Evolutionary conservation across 2,329 filamentous ascomycete species (phyloP), one percentile per base, ranked within the genome.

Genomic region (Calonectria hongkongensis): DNA sequence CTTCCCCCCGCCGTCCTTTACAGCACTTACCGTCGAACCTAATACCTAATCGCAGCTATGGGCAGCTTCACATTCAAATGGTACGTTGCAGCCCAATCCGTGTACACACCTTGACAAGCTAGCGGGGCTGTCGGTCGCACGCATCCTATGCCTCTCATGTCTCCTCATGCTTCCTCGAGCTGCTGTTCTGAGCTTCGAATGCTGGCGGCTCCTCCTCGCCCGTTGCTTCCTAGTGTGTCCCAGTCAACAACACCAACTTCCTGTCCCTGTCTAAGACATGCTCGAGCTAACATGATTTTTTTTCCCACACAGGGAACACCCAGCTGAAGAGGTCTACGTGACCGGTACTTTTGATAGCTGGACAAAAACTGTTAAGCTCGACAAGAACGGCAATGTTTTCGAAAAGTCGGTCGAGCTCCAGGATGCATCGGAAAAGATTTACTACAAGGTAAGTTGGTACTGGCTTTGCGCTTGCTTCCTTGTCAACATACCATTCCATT

Each of bases 271-370:
- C 75, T 78, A 51, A 79, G 79, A 81, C 79, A 74, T 30, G 28
- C 41, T 47, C 30, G 62, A 78, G 74, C 78, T 79, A 69, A 79
- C 75, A 41, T 36, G 51, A 48, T 76, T 65, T 50, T 73, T 25
- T 10, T 36, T 36, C 9, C 5, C 30, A 36, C 33, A 10, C 86
- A 98, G 96, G 96, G 92, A 93, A 82, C 93, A 97, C 84, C 88
- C 92, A 79, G 96, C 94, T 83, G 90, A 92, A 78, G 94, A 97
- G 83, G 96, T 98, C 84, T 96, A 94, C 85, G 97, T 98, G 79
- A 98, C 96, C 48, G 97, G 97, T 83, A 96, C 94, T 75, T 98
- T 98, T 83, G 96, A 98, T 86, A 90, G 95, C 87, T 99, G 97
- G 97, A 90, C 90, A 78, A 96, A 97, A 89, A 95, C 92, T 70